Base-by-base conservation (phyloP, 2,329 filamentous ascomycete genomes). In the Aspergillus ruber region DNA sequence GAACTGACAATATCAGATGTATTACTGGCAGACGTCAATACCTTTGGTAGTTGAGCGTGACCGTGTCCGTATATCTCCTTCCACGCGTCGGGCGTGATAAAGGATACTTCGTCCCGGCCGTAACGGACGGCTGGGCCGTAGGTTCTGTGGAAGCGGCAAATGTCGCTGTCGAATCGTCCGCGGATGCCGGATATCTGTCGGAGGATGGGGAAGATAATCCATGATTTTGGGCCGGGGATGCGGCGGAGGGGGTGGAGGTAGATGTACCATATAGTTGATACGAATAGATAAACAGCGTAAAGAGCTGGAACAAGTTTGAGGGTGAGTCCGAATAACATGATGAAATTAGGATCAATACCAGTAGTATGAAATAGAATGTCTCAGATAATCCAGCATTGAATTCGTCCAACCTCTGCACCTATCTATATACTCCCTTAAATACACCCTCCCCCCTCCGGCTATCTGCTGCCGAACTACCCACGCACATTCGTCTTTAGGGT, bases 31-130 rank as follows among this genome's bases (percentile, higher is more conserved):
- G 45, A 54, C 12, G 9, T 12, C 1, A 29, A 12, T 5, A 29
- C 21, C 1, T 3, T 51, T 44, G 25, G 57, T 58, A 0, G 44
- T 10, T 29, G 25, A 4, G 25, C 48, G 3, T 52, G 27, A 3
- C 53, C 52, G 10, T 48, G 49, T 36, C 25, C 25, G 25, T 62
- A 64, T 20, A 65, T 64, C 7, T 63, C 58, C 8, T 59, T 54
- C 58, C 58, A 62, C 8, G 59, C 61, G 1, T 49, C 21, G 0
- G 52, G 33, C 3, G 46, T 55, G 35, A 56, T 60, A 48, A 64
- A 65, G 3, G 62, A 64, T 2, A 71, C 53, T 33, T 66, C 59
- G 4, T 56, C 55, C 0, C 67, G 70, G 1, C 50, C 53, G 3
- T 66, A 51, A 2, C 68, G 61, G 5, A 71, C 63, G 1, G 20